Evolutionary conservation across 2,329 filamentous ascomycete genomes (phyloP).

Genomic region (Aureobasidium lini): DNA sequence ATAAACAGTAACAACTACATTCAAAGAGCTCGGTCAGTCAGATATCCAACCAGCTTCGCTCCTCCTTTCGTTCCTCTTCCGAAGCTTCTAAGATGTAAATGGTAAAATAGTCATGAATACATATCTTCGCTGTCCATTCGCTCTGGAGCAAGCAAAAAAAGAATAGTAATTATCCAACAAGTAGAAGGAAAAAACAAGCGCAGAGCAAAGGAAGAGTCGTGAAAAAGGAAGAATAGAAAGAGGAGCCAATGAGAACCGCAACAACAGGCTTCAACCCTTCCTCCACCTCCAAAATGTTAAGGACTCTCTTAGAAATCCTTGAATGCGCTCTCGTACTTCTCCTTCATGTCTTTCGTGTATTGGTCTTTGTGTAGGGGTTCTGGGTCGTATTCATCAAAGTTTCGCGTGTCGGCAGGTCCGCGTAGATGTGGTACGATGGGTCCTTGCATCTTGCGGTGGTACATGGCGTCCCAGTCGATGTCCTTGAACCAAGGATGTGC

Average conservation of each 20-base stretch:
- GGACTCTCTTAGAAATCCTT: slow-evolving; percentile 54
- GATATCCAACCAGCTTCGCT: not conserved
- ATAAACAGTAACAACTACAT: not conserved
- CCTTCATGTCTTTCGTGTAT: slow-evolving; percentile 62
- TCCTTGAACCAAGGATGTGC: slow-evolving; percentile 66
- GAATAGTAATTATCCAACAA: not conserved
- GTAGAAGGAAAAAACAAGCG: not conserved
- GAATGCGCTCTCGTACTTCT: slow-evolving; percentile 64
- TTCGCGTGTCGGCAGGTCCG: slow-evolving; percentile 66
- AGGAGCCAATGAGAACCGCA: not conserved
- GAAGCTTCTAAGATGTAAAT: not conserved
- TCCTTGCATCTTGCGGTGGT: slow-evolving; percentile 55
- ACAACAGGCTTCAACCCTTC: not conserved
- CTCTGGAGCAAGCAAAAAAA: not conserved
- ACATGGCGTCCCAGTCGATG: slow-evolving; percentile 67
- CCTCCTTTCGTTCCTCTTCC: not conserved
- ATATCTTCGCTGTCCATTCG: not conserved
- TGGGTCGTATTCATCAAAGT: slow-evolving; percentile 78
- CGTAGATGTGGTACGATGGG: slow-evolving; percentile 70
- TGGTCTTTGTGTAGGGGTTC: slow-evolving; percentile 57
- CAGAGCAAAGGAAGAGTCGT: not conserved
- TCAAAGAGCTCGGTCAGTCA: not conserved
- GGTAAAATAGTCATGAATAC: not conserved
- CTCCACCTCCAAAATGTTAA: not conserved
- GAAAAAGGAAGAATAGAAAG: not conserved